A percentile compares a stretch with the other conserved stretches of the same genome.
Evolutionary conservation across 495 filamentous ascomycete species (phyloP).

Genomic region (Podospora tetraspora): DNA sequence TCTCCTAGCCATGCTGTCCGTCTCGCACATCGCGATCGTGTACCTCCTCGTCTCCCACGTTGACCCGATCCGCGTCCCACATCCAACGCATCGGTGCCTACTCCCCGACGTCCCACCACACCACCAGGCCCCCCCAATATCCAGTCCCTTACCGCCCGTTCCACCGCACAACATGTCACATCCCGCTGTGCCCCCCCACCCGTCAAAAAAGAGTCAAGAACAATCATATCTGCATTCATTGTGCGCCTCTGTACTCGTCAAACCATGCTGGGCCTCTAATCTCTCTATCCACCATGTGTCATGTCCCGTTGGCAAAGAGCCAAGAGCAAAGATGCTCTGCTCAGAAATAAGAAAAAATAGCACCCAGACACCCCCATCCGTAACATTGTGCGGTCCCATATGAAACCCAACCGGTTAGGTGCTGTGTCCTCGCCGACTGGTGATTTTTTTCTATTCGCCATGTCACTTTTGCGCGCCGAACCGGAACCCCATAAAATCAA

Average conservation of each 20-base stretch:
- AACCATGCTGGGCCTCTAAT: neutral
- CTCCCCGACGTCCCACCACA: neutral
- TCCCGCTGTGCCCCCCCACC: neutral
- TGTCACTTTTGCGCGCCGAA: constrained; percentile 11
- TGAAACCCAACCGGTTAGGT: neutral
- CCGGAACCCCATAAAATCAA: neutral
- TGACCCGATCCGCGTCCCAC: neutral
- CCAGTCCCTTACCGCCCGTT: neutral
- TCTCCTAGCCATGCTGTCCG: neutral
- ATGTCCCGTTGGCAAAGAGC: neutral
- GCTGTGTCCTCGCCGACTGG: neutral
- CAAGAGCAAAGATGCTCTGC: neutral
- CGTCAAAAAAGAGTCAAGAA: neutral
- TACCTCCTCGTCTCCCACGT: neutral
- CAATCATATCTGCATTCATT: neutral
- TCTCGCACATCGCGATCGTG: neutral
- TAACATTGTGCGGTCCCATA: neutral
- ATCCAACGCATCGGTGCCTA: neutral
- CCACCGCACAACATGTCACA: neutral
- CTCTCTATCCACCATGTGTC: neutral
- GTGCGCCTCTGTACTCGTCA: neutral
- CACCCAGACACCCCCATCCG: neutral
- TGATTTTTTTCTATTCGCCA: neutral
- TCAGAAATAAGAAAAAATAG: neutral
- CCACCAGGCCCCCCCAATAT: neutral